phyloP scores from a whole-genome alignment of 148 eudicot genomes.

The Heliamphora exappendiculata region DNA sequence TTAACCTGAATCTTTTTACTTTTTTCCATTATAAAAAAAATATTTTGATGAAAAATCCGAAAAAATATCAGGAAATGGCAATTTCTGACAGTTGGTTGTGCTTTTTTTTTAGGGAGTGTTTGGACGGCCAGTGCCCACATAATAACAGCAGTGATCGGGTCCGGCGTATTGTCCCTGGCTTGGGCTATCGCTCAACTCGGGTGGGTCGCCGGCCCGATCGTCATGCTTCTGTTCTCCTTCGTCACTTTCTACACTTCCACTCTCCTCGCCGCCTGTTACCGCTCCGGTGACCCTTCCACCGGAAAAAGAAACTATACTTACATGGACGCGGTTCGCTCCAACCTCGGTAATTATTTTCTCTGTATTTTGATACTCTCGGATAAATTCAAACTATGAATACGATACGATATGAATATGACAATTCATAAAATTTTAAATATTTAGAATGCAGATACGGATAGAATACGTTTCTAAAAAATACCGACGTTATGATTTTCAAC shows the following conservation, averaged over 20 bases:
- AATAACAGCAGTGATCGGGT: constrained; percentile 46
- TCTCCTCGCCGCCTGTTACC: constrained; percentile 35
- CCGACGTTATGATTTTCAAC: too few species aligned
- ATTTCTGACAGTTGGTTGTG: too few species aligned
- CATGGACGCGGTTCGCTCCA: constrained; percentile 42
- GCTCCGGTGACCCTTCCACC: constrained; percentile 24
- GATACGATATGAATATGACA: too few species aligned
- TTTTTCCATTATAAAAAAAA: too few species aligned
- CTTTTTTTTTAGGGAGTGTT: constrained; percentile 21
- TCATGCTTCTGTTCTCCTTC: constrained; percentile 31
- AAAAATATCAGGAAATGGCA: too few species aligned
- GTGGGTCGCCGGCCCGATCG: constrained; percentile 44
- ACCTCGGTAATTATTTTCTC: constrained; percentile 20
- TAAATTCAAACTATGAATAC: too few species aligned
- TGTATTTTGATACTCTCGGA: too few species aligned
- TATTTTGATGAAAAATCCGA: too few species aligned
- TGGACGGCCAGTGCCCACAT: constrained; percentile 44
- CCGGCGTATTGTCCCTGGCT: constrained; percentile 42
- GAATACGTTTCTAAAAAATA: too few species aligned
- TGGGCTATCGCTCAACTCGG: constrained; percentile 50
- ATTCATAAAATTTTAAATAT: too few species aligned
- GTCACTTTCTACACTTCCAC: constrained; percentile 39
- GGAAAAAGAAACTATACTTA: constrained; percentile 44
- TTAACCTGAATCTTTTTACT: too few species aligned
- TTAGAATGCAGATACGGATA: too few species aligned